phyloP scores from a whole-genome alignment of 148 eudicot species.

The Persicaria maculosa region DNA sequence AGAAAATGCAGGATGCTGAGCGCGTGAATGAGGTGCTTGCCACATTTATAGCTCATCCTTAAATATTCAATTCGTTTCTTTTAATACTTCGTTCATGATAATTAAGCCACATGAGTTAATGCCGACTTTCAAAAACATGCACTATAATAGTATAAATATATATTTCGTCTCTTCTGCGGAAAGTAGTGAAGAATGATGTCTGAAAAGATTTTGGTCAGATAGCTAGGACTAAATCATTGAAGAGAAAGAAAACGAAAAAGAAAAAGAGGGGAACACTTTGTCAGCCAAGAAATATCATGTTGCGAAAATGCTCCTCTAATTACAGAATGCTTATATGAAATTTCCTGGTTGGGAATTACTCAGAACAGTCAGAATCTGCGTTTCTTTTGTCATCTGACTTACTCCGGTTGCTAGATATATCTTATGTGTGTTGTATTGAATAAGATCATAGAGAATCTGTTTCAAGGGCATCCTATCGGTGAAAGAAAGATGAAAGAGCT shows the following conservation, averaged over 20 bases:
- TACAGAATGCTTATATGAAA: not conserved
- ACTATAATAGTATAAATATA: not conserved
- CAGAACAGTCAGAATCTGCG: not conserved
- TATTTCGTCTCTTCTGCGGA: not conserved
- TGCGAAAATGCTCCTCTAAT: not conserved
- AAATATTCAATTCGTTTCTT: not conserved
- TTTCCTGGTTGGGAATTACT: not conserved
- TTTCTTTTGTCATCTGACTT: too few relatives aligned
- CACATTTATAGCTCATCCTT: not conserved
- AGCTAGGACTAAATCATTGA: not conserved
- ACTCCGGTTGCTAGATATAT: too few relatives aligned
- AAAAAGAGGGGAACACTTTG: not conserved
- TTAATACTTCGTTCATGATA: not conserved
- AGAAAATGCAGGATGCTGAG: constrained; percentile 98
- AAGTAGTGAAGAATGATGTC: not conserved
- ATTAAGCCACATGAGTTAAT: not conserved
- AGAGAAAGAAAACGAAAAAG: not conserved
- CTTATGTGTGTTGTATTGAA: too few relatives aligned
- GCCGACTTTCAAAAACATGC: not conserved
- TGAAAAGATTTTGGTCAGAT: not conserved
- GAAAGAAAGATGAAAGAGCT: not conserved
- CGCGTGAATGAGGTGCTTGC: constrained; percentile 79
- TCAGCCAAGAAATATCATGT: too few relatives aligned
- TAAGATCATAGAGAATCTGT: constrained; percentile 78
- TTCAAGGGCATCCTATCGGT: constrained; percentile 93